Evolutionary conservation across 2,329 filamentous ascomycete species (phyloP).

Genomic region (Rhinocladiella mackenziei): DNA sequence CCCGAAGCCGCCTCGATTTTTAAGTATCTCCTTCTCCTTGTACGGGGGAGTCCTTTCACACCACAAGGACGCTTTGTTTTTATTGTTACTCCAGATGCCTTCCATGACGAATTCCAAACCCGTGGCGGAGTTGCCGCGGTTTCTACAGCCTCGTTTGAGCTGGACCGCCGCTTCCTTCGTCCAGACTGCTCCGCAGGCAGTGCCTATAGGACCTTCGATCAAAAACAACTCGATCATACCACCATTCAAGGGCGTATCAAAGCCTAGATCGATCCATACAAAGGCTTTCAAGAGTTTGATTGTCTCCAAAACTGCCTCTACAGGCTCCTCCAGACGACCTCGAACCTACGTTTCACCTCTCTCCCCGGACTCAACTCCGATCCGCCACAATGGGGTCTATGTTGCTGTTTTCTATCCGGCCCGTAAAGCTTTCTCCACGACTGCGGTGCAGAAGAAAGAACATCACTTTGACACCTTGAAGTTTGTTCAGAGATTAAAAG

Average conservation of each 20-base stretch:
- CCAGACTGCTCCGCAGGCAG: constrained; percentile 15
- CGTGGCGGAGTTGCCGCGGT: constrained; percentile 43
- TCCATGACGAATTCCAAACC: constrained; percentile 42
- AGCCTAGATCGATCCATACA: constrained; percentile 15
- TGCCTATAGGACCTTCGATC: constrained; percentile 5
- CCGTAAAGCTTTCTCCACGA: constrained; percentile 57
- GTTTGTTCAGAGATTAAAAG: constrained; percentile 84
- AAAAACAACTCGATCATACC: constrained; percentile 6
- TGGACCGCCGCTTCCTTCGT: constrained; percentile 32
- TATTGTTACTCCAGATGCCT: constrained; percentile 7
- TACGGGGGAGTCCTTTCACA: too few relatives aligned
- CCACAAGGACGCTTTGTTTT: too few relatives aligned
- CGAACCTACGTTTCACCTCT: constrained; percentile 16
- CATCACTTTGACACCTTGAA: constrained; percentile 98
- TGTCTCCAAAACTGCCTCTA: constrained; percentile 8
- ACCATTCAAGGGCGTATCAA: constrained; percentile 12
- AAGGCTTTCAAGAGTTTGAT: constrained; percentile 1
- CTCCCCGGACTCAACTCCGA: constrained; percentile 29
- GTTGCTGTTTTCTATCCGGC: constrained; percentile 43
- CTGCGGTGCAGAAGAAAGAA: constrained; percentile 62
- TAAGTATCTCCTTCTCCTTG: too few relatives aligned
- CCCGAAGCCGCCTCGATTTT: too few relatives aligned
- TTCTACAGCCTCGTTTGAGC: constrained; percentile 41
- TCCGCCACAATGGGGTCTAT: constrained; percentile 47
- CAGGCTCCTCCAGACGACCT: constrained; percentile 7